These are phyloP conservation scores for Irpex sp. DNA, from an alignment of 1,284 basidiomycete species.

Conservation along the genomic window DNA sequence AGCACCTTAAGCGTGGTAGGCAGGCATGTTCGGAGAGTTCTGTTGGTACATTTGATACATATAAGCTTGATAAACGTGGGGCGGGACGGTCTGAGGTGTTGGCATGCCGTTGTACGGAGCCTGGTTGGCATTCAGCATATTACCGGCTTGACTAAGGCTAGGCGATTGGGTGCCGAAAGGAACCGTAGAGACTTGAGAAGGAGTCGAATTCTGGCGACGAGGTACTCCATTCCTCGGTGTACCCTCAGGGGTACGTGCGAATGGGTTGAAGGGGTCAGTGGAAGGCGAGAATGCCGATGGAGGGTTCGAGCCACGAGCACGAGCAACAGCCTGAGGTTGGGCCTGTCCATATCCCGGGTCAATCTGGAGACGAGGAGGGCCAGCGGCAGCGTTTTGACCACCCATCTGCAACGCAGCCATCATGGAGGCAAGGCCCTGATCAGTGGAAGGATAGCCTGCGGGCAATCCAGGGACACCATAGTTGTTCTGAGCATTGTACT, in stretches of 20 bases:
- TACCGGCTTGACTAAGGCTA: constrained; percentile 49
- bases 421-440: constrained; percentile 82
- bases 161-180: constrained; percentile 63
- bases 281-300: constrained; percentile 57
- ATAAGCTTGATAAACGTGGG: constrained; percentile 75
- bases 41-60: constrained; percentile 79
- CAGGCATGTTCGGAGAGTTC: constrained; percentile 68
- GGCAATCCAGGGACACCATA: constrained; percentile 71
- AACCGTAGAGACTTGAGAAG: constrained; percentile 36
- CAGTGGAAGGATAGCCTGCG: constrained; percentile 73
- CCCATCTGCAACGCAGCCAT: constrained; percentile 87
- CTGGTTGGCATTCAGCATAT: constrained; percentile 59
- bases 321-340: constrained; percentile 25
- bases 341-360: constrained; percentile 49
- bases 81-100: constrained; percentile 55
- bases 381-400: constrained; percentile 76
- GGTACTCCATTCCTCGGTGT: constrained; percentile 42
- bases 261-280: constrained; percentile 74
- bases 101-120: constrained; percentile 53
- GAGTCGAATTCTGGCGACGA: constrained; percentile 49
- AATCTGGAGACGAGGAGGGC: constrained; percentile 69
- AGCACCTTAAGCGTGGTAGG: constrained; percentile 62
- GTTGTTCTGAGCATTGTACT: constrained; percentile 51
- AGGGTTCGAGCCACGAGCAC: constrained; percentile 48
- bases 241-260: constrained; percentile 60